A percentile compares a stretch with the other conserved stretches of the same genome.
Evolutionary conservation across 768 basidiomycete species (phyloP).

Genomic region (Peribolospora baueri): DNA sequence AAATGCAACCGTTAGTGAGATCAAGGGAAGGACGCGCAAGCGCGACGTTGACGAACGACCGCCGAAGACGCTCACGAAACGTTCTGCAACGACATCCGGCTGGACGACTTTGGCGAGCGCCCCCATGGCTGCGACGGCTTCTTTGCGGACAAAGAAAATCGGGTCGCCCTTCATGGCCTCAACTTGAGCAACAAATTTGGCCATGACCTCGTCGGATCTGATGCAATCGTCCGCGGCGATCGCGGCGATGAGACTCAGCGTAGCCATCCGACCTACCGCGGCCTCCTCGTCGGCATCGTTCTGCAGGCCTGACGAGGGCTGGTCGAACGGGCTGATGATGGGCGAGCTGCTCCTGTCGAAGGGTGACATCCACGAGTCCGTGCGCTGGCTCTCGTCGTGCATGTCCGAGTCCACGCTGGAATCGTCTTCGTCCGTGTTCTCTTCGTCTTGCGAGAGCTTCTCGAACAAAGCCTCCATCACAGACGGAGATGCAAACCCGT

Average conservation of each 20-base stretch:
- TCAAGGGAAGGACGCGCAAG: neutral
- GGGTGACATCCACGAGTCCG: neutral
- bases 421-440: too few species aligned
- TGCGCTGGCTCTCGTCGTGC: too few species aligned
- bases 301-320: slow-evolving; percentile 6
- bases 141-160: slow-evolving; percentile 48
- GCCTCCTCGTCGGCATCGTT: slow-evolving; percentile 40
- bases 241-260: slow-evolving; percentile 37
- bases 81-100: slow-evolving; percentile 36
- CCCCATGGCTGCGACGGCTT: slow-evolving; percentile 69
- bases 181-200: slow-evolving; percentile 13
- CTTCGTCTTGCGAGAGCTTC: too few species aligned
- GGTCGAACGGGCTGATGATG: neutral
- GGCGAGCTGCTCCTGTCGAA: neutral
- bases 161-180: slow-evolving; percentile 11
- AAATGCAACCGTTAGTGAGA: neutral
- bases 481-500: too few species aligned
- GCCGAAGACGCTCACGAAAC: slow-evolving; percentile 31
- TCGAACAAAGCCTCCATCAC: too few species aligned
- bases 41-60: neutral
- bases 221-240: slow-evolving; percentile 9
- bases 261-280: slow-evolving; percentile 59
- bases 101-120: slow-evolving; percentile 69
- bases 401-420: too few species aligned
- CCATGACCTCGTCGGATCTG: neutral